These are phyloP conservation scores for Scalesia atractyloides DNA, from an alignment of 129 eudicot genomes.

Conservation along the genomic window DNA sequence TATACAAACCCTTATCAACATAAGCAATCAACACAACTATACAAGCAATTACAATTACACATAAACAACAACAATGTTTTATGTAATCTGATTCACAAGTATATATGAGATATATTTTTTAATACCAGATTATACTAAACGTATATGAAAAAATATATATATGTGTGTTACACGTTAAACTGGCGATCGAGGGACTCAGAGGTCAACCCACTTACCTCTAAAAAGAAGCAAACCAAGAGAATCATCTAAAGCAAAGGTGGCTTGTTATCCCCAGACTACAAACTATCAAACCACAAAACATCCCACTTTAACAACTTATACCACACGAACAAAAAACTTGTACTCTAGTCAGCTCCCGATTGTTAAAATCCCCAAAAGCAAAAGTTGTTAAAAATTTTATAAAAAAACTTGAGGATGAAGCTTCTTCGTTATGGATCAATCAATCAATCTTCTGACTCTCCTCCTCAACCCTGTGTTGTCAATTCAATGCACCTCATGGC, in stretches of 20 bases:
- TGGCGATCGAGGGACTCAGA: constrained; percentile 1
- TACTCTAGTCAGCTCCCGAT: not conserved
- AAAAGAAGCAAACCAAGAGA: constrained; percentile 42
- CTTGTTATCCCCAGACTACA: constrained; percentile 11
- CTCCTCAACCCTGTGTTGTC: constrained; percentile 30
- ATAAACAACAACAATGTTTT: too few species aligned
- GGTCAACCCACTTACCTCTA: constrained; percentile 43
- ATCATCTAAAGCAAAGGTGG: constrained; percentile 30
- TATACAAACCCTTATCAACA: too few species aligned
- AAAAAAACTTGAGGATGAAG: constrained; percentile 43
- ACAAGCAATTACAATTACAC: too few species aligned
- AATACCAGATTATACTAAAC: not conserved
- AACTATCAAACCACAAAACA: constrained; percentile 15
- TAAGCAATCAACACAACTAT: too few species aligned
- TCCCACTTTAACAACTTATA: constrained; percentile 1
- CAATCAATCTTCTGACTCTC: constrained; percentile 34
- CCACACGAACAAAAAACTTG: not conserved
- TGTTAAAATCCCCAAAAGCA: constrained; percentile 3
- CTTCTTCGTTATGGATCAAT: constrained; percentile 35
- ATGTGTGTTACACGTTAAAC: constrained; percentile 21
- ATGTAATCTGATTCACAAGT: not conserved
- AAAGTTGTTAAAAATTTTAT: constrained; percentile 22
- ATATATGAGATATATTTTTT: not conserved
- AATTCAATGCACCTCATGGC: constrained; percentile 44
- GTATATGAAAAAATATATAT: not conserved